Evolutionary conservation across 106 monocot species (phyloP).

Genomic region (Triglochin maritima): DNA sequence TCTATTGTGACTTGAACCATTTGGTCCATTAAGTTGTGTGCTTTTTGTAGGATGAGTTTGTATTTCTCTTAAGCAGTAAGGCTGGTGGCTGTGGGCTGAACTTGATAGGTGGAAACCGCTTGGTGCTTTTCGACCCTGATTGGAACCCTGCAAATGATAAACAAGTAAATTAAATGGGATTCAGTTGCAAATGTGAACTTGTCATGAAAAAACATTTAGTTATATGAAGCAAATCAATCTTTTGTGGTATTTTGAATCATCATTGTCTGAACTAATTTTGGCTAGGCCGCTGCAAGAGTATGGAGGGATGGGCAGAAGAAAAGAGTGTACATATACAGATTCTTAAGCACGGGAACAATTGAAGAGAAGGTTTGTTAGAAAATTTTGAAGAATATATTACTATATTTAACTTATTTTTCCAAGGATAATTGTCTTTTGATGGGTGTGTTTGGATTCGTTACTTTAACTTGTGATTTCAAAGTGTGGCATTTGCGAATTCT

Average conservation of each 20-base stretch:
- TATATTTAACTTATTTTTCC: background rate
- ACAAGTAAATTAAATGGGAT: slow-evolving; percentile 33
- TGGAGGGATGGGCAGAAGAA: slow-evolving; percentile 99
- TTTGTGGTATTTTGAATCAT: background rate
- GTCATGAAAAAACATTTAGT: background rate
- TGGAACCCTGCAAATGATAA: slow-evolving; percentile 99
- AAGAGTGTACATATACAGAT: slow-evolving; percentile 89
- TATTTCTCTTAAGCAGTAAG: slow-evolving; percentile 97
- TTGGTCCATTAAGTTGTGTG: background rate
- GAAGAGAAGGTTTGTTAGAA: slow-evolving; percentile 76
- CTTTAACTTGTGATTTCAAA: background rate
- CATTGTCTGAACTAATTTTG: background rate
- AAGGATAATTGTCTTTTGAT: slow-evolving; percentile 1
- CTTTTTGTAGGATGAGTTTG: slow-evolving; percentile 84
- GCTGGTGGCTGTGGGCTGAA: slow-evolving; percentile 99
- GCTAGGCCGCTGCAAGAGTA: slow-evolving; percentile 92
- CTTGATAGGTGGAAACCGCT: slow-evolving; percentile 92
- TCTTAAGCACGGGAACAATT: slow-evolving; percentile 89
- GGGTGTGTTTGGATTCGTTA: background rate
- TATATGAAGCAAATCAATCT: background rate
- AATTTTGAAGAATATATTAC: background rate
- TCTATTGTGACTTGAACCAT: background rate
- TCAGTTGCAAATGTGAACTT: background rate
- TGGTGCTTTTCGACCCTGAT: slow-evolving; percentile 99
- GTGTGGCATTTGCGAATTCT: background rate